A percentile compares a stretch with the other conserved stretches of the same genome.
Evolutionary conservation across 2,329 filamentous ascomycete genomes (phyloP).

Genomic region (Colletotrichum chrysophilum): DNA sequence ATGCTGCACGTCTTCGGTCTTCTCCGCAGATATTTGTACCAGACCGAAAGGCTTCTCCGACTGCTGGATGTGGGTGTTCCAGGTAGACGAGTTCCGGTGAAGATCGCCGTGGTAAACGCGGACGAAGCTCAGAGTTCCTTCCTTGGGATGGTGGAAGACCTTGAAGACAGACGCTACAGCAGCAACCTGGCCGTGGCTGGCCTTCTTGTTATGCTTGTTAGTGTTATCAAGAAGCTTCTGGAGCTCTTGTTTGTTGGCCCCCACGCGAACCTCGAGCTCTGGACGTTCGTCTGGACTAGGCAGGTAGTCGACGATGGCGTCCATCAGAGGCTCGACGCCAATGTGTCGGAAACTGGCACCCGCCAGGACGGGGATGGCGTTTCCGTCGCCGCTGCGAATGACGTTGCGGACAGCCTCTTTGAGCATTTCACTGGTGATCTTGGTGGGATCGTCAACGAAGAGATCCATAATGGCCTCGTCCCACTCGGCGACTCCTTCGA

Average conservation of each 20-base stretch:
- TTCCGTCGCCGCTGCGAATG: slow-evolving; percentile 70
- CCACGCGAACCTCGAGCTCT: slow-evolving; percentile 77
- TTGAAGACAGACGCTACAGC: slow-evolving; percentile 83
- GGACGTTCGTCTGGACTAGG: slow-evolving; percentile 83
- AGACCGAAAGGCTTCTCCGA: slow-evolving; percentile 82
- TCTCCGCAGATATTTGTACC: slow-evolving; percentile 87
- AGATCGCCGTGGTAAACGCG: slow-evolving; percentile 88
- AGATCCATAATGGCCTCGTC: slow-evolving; percentile 86
- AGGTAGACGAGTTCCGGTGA: slow-evolving; percentile 75
- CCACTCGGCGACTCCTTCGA: slow-evolving; percentile 86
- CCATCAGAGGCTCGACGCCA: slow-evolving; percentile 88
- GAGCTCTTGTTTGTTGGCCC: slow-evolving; percentile 55
- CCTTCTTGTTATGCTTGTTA: slow-evolving; percentile 34
- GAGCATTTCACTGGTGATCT: slow-evolving; percentile 73
- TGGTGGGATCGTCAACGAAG: slow-evolving; percentile 79
- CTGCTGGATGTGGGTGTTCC: slow-evolving; percentile 84
- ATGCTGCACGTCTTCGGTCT: slow-evolving; percentile 82
- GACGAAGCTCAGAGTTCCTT: slow-evolving; percentile 89
- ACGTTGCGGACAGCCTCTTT: slow-evolving; percentile 76
- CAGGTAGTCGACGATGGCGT: slow-evolving; percentile 86
- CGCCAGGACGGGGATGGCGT: slow-evolving; percentile 85
- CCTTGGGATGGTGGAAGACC: slow-evolving; percentile 85
- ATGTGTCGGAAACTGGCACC: slow-evolving; percentile 94
- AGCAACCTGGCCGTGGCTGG: slow-evolving; percentile 38
- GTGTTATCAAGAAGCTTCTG: slow-evolving; percentile 30